These are phyloP conservation scores for Neurospora sublineolata DNA, from an alignment of 495 filamentous ascomycete species.

Conservation along the genomic window DNA sequence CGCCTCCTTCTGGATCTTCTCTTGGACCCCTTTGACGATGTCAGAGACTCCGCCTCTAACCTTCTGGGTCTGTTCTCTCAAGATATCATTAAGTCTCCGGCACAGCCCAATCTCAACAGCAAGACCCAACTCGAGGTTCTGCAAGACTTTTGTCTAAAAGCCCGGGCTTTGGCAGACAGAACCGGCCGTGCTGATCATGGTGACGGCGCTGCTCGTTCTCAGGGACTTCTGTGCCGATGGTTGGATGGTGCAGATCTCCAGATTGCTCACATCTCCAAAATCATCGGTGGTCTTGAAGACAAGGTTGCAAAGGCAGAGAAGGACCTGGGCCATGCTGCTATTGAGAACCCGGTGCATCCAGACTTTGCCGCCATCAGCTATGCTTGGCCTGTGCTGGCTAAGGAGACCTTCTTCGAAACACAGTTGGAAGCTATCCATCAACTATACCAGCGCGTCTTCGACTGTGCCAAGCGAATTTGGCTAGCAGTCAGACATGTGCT, in stretches of 20 bases:
- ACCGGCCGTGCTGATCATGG: conserved; percentile 79
- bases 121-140: conserved; percentile 17
- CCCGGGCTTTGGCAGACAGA: conserved; percentile 42
- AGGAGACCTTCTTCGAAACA: conserved; percentile 14
- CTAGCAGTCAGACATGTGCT: conserved; percentile 57
- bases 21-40: conserved; percentile 86
- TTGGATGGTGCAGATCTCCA: conserved; percentile 29
- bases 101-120: not conserved
- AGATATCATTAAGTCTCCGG: conserved; percentile 10
- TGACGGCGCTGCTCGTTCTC: conserved; percentile 64
- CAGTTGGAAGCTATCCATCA: conserved; percentile 29
- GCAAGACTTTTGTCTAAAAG: conserved; percentile 32
- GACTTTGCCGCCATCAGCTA: conserved; percentile 50
- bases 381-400: conserved; percentile 31
- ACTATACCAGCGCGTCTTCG: conserved; percentile 45
- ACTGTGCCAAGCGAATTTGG: conserved; percentile 58
- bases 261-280: conserved; percentile 30
- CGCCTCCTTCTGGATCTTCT: conserved; percentile 64
- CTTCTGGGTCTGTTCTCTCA: conserved; percentile 39
- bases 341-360: conserved; percentile 58
- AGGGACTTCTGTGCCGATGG: conserved; percentile 37
- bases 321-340: conserved; percentile 48
- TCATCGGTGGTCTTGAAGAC: conserved; percentile 41
- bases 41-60: conserved; percentile 52
- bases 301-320: conserved; percentile 44